Base-by-base conservation (phyloP, 2,329 filamentous ascomycete species). In the Claviceps capensis region DNA sequence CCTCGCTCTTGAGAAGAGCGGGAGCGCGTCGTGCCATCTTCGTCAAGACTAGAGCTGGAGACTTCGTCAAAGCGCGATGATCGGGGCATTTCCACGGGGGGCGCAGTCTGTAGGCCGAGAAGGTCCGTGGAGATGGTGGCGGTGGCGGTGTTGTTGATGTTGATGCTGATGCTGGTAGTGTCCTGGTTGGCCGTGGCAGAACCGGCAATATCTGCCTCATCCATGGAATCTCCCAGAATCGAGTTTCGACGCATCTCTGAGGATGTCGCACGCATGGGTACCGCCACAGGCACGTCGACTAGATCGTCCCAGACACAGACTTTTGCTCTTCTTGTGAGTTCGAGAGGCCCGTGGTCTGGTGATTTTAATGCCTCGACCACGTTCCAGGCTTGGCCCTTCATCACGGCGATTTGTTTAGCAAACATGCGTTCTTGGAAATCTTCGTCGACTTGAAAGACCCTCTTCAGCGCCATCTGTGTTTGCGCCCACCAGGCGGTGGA, bases 361-460 rank as follows among this genome's bases (percentile, higher is more conserved):
- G 86, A 86, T 67, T 98, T 98, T 55, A 98, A 76, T 0, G 93
- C 96, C 71, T 98, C 93, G 4, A 98, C 93, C 0, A 98, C 93
- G 64, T 98, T 98, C 89, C 93, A 98, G 0, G 93, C 93, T 65
- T 98, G 93, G 11, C 93, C 93, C 69, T 98, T 98, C 88, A 98
- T 95, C 54, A 98, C 93, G 1, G 93, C 91, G 55, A 98, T 94
- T 64, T 98, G 93, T 58, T 88, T 83, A n/a, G 88, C 88, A 69
- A 95, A 98, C 93, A 98, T 98, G 68, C 88, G 85, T 70, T 98
- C 93, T 65, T 97, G 88, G 67, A 98, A 98, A 68, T 98, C 93
- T 2, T 85, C 82, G 66, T 98, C 93, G 64, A 94, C 81, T 58
- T 88, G 84, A 65, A 98, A 98, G 46, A 96, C 83, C 55, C 82